phyloP scores from a whole-genome alignment of 164 flowering plant species.

The grape (Vitis vinifera) region ASM3070453v1 NC_081813.1:2382501-2383000 shows the following conservation, averaged over 20 bases:
- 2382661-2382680: slow-evolving; percentile 79
- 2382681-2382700: slow-evolving; percentile 72
- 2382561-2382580: no score
- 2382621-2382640: no score
- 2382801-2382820: background rate
- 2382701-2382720: slow-evolving; percentile 96
- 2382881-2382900: background rate
- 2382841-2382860: background rate
- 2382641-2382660: slow-evolving; percentile 23
- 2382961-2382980: slow-evolving; percentile 65
- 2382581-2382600: no score
- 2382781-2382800: slow-evolving; percentile 22
- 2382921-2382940: background rate
- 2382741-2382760: slow-evolving; percentile 84
- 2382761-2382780: slow-evolving; percentile 92
- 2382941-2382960: slow-evolving; percentile 80
- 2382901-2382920: background rate
- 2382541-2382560: no score
- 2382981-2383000: slow-evolving; percentile 71
- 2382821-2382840: background rate
- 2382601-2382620: no score
- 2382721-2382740: slow-evolving; percentile 84
- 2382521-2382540: no score
- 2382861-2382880: background rate
- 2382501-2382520: no score